A percentile compares a stretch with the other conserved stretches of the same genome.
phyloP scores from a whole-genome alignment of 2,329 filamentous ascomycete genomes.

The Sporothrix globosa region DNA sequence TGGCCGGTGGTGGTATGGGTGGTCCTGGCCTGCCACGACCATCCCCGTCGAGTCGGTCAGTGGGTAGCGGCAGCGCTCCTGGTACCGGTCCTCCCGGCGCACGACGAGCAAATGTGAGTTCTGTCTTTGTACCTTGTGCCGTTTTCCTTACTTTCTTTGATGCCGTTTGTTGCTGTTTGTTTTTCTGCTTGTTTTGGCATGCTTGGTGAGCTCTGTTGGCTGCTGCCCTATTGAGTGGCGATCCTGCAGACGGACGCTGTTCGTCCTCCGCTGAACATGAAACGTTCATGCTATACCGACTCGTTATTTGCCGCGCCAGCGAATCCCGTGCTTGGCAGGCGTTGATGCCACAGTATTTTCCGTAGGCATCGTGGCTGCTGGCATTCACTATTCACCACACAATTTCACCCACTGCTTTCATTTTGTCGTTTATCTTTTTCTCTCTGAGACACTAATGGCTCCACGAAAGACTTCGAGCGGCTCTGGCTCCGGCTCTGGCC shows the following conservation, averaged over 20 bases:
- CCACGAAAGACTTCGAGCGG: constrained; percentile 53
- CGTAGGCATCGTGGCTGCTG: constrained; percentile 12
- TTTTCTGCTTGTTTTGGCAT: neutral
- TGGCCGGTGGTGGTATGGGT: constrained; percentile 50
- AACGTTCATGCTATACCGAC: constrained; percentile 34
- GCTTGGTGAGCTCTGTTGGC: neutral
- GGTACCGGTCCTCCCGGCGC: constrained; percentile 47
- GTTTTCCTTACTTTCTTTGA: neutral
- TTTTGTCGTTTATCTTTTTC: neutral
- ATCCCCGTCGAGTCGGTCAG: constrained; percentile 65
- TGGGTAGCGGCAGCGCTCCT: constrained; percentile 35
- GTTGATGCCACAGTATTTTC: constrained; percentile 22
- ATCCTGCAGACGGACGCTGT: constrained; percentile 23
- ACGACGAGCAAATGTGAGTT: constrained; percentile 63
- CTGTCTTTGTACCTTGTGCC: constrained; percentile 10
- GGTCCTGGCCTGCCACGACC: constrained; percentile 54
- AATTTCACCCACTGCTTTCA: neutral
- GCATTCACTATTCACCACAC: neutral
- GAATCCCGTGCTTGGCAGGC: neutral
- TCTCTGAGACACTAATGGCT: constrained; percentile 30
- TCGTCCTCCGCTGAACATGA: constrained; percentile 31
- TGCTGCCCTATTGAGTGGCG: neutral
- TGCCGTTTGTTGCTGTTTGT: neutral
- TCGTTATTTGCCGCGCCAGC: constrained; percentile 22
- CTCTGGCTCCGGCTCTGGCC: constrained; percentile 43